These are phyloP conservation scores for Cercospora brassicicola DNA, from an alignment of 2,329 filamentous ascomycete species.

Conservation along the genomic window DNA sequence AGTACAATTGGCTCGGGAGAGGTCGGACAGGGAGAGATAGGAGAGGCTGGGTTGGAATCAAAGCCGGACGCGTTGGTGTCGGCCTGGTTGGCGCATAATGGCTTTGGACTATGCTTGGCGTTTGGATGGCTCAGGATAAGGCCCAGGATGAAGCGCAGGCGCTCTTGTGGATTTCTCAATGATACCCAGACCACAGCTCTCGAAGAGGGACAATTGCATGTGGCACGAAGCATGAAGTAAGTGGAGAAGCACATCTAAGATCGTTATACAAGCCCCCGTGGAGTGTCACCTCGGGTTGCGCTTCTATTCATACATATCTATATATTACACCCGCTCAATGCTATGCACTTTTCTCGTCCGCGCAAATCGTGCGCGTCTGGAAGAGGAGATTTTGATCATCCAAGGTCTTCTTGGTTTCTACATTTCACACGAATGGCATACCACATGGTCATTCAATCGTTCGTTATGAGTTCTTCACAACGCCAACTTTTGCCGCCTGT, in stretches of 20 bases:
- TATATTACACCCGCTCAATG: background rate
- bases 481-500: constrained; percentile 84
- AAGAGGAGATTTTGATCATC: background rate
- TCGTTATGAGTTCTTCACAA: constrained; percentile 73
- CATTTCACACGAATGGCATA: background rate
- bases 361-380: background rate
- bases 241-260: background rate
- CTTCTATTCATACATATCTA: background rate
- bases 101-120: constrained; percentile 1
- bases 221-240: background rate
- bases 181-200: constrained; percentile 4
- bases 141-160: background rate
- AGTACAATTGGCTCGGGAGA: constrained; percentile 93
- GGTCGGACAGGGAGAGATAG: constrained; percentile 86
- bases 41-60: constrained; percentile 80
- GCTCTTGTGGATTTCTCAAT: background rate
- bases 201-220: background rate
- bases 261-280: background rate
- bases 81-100: constrained; percentile 25
- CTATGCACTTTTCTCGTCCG: background rate
- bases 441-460: background rate
- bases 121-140: background rate
- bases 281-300: background rate
- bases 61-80: constrained; percentile 40
- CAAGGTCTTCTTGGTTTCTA: background rate